These are phyloP conservation scores for Herpotrichia juniperi DNA, from an alignment of 2,329 filamentous ascomycete genomes.

Conservation along the genomic window DNA sequence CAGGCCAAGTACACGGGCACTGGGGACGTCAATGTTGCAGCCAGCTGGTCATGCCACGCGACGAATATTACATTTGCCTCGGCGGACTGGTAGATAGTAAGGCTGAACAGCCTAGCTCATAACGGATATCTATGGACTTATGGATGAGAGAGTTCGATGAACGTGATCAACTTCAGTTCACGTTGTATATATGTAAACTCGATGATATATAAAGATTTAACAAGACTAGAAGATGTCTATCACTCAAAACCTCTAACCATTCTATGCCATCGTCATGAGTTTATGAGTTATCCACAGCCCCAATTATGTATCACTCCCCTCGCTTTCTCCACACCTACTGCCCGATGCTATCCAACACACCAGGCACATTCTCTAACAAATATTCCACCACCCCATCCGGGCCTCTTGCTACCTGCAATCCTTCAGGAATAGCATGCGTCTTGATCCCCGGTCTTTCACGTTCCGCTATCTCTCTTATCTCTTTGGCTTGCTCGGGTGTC, in stretches of 20 bases:
- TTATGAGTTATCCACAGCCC: no score
- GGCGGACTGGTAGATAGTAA: no score
- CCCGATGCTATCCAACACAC: conserved; percentile 23
- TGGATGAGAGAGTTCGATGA: no score
- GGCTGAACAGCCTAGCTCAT: no score
- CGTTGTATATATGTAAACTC: not conserved
- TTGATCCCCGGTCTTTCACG: conserved; percentile 55
- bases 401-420: conserved; percentile 59
- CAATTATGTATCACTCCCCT: no score
- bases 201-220: not conserved
- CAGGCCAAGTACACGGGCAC: conserved; percentile 35
- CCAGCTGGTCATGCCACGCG: conserved; percentile 36
- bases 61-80: no score
- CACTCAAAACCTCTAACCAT: no score
- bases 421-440: conserved; percentile 60
- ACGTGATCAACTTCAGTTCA: no score
- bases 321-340: not conserved
- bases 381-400: conserved; percentile 63
- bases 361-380: conserved; percentile 52
- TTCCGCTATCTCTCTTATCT: conserved; percentile 54
- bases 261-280: no score
- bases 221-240: not conserved
- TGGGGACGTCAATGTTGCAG: conserved; percentile 30
- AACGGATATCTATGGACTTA: no score
- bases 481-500: conserved; percentile 55